Evolutionary conservation across 75 land plant species (phyloP), one percentile per base, ranked within the genome.

Genomic region (Isoetes taiwanensis): DNA sequence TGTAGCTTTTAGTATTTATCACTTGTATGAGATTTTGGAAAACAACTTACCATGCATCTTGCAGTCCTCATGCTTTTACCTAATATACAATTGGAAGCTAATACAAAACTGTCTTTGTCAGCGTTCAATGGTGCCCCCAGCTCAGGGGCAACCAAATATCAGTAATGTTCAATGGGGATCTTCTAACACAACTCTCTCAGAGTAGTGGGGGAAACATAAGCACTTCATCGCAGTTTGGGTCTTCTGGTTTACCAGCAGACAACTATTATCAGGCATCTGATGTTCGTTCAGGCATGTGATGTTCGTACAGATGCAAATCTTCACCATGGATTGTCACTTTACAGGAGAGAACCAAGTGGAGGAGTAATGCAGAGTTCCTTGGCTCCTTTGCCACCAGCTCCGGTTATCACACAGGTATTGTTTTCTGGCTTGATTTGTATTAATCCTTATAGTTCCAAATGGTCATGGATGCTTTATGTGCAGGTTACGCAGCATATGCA

Each of bases 401-500:
- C 65, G 27, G 59, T n/a, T n/a, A n/a, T n/a, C n/a, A n/a, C n/a
- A n/a, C n/a, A n/a, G n/a, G n/a, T n/a, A n/a, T n/a, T n/a, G n/a
- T n/a, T n/a, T n/a, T n/a, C n/a, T n/a, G n/a, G n/a, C n/a, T n/a
- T n/a, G n/a, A n/a, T n/a, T n/a, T n/a, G n/a, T n/a, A n/a, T n/a
- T n/a, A n/a, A n/a, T n/a, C n/a, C n/a, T n/a, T n/a, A n/a, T n/a
- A n/a, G n/a, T n/a, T n/a, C n/a, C n/a, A n/a, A n/a, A n/a, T n/a
- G n/a, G n/a, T n/a, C n/a, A n/a, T n/a, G n/a, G n/a, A n/a, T n/a
- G n/a, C n/a, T n/a, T n/a, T n/a, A n/a, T n/a, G n/a, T 68, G 54
- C 77, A 91, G 93, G 66, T 86, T 4, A 83, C 87, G 34, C 94
- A 86, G 43, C 88, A 86, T 34, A 78, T 86, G 88, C 97, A 91